Conservation (phyloP, 225 moss, liverwort and hornwort species). For the Ulota crispa region DNA sequence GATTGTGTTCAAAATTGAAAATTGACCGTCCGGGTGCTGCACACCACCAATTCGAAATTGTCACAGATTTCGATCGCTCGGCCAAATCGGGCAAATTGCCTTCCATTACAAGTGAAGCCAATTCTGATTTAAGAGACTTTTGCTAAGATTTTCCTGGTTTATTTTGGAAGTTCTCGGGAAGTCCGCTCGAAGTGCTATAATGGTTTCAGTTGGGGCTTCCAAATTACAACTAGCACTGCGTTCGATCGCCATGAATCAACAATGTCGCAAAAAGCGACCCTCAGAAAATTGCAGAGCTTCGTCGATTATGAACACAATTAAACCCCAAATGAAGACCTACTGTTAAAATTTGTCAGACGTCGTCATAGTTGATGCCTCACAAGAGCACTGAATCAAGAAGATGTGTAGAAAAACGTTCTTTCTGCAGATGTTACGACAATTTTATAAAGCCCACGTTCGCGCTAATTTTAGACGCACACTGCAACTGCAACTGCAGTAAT, state of each 20-base stretch:
- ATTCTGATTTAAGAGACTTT: background rate
- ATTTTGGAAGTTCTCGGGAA: background rate
- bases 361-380: background rate
- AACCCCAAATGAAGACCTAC: background rate
- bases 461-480: background rate
- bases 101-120: background rate
- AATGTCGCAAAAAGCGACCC: background rate
- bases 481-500: constrained; percentile 6
- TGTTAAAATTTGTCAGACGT: background rate
- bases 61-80: background rate
- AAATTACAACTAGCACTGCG: background rate
- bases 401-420: constrained; percentile 10
- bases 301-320: background rate
- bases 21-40: background rate
- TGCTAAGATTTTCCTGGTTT: background rate
- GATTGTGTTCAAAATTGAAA: background rate
- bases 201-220: background rate
- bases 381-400: constrained; percentile 22
- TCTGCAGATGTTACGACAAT: constrained; percentile 3
- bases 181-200: background rate
- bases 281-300: background rate
- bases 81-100: background rate
- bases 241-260: background rate
- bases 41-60: background rate
- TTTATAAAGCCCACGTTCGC: background rate